These are phyloP conservation scores for Ilex paraguariensis DNA, from an alignment of 305 asterid genomes.

Conservation along the genomic window DNA sequence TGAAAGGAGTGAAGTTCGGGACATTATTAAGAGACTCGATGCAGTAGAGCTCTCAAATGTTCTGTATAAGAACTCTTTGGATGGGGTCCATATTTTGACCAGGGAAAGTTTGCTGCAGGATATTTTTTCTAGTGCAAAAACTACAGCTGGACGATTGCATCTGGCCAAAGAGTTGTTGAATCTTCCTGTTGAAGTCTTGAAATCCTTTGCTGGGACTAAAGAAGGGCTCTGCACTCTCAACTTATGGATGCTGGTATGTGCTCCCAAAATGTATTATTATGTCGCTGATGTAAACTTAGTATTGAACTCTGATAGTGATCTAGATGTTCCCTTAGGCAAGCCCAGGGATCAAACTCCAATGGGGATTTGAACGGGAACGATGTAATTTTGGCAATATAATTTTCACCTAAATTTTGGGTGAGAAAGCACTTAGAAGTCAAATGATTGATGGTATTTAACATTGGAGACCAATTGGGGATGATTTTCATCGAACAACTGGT, in stretches of 20 bases:
- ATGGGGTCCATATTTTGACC: slow-evolving; percentile 46
- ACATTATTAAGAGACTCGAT: slow-evolving; percentile 74
- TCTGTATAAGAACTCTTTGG: slow-evolving; percentile 52
- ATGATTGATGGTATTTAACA: too few relatives aligned
- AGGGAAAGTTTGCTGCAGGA: slow-evolving; percentile 69
- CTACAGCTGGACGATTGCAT: slow-evolving; percentile 81
- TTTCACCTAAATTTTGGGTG: too few relatives aligned
- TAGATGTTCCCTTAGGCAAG: too few relatives aligned
- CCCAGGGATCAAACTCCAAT: too few relatives aligned
- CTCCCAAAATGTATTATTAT: slow-evolving; percentile 12
- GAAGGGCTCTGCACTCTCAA: slow-evolving; percentile 85
- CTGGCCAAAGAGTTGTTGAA: slow-evolving; percentile 82
- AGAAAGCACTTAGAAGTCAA: too few relatives aligned
- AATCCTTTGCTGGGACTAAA: slow-evolving; percentile 88
- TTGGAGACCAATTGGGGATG: too few relatives aligned
- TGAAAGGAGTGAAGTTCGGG: slow-evolving; percentile 83
- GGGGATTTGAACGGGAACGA: too few relatives aligned
- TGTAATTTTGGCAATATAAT: too few relatives aligned
- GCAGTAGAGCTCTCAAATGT: slow-evolving; percentile 63
- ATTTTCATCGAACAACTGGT: too few relatives aligned
- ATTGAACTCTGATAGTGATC: neutral
- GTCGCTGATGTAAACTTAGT: slow-evolving; percentile 8
- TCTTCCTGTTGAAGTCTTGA: slow-evolving; percentile 82
- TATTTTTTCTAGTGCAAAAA: slow-evolving; percentile 78
- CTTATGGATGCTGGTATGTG: slow-evolving; percentile 87